Evolutionary conservation across 2,329 filamentous ascomycete genomes (phyloP).

Genomic region (Fusarium torreyae): DNA sequence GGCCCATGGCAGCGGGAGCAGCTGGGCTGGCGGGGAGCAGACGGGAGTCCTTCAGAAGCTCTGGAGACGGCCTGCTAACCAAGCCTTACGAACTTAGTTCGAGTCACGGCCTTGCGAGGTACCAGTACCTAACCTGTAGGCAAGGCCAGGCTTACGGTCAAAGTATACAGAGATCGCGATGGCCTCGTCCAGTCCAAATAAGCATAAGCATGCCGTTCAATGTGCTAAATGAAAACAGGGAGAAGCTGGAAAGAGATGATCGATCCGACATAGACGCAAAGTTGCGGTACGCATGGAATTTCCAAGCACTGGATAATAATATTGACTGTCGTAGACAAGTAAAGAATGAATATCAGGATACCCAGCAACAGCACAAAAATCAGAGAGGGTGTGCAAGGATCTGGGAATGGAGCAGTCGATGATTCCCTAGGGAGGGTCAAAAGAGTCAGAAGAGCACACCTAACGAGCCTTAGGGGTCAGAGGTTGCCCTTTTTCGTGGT

Average conservation of each 20-base stretch:
- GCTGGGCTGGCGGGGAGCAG: slow-evolving; percentile 15
- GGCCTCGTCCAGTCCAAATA: slow-evolving; percentile 8
- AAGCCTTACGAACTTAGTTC: slow-evolving; percentile 39
- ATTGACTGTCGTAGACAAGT: slow-evolving; percentile 28
- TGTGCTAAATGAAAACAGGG: slow-evolving; percentile 23
- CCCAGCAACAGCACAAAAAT: slow-evolving; percentile 22
- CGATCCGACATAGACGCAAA: slow-evolving; percentile 12
- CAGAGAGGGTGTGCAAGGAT: slow-evolving; percentile 39
- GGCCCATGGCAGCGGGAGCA: slow-evolving; percentile 11
- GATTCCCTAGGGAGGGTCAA: slow-evolving; percentile 39
- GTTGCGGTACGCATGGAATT: slow-evolving; percentile 36
- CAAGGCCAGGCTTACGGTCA: not conserved
- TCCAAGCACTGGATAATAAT: slow-evolving; percentile 27
- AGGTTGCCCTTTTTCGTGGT: slow-evolving; percentile 32
- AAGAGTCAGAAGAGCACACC: slow-evolving; percentile 45
- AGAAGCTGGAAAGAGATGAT: slow-evolving; percentile 26
- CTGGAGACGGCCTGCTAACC: slow-evolving; percentile 18
- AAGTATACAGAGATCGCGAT: slow-evolving; percentile 20
- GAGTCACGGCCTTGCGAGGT: slow-evolving; percentile 21
- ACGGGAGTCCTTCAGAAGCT: slow-evolving; percentile 10
- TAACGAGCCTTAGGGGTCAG: slow-evolving; percentile 40
- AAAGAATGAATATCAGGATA: slow-evolving; percentile 40
- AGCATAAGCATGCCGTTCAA: slow-evolving; percentile 27
- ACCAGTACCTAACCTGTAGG: slow-evolving; percentile 12
- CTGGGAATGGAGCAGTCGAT: slow-evolving; percentile 29